Evolutionary conservation across 805 yeast species (phyloP).

Genomic region (Candida adriatica): DNA sequence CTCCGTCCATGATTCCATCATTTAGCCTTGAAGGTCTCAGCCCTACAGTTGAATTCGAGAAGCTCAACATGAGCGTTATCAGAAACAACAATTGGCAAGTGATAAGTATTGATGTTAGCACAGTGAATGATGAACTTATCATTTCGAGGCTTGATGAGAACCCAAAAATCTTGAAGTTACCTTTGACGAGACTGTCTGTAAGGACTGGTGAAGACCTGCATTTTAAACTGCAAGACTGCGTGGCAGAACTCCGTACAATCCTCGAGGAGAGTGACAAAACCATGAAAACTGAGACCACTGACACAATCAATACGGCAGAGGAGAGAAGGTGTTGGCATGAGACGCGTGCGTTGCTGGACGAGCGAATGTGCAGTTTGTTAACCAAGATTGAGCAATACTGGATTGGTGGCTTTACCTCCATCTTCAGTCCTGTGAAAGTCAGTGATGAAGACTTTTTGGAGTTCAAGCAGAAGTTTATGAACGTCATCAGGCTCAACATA

Average conservation of each 20-base stretch:
- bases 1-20: slow-evolving; percentile 12
- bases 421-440: slow-evolving; percentile 38
- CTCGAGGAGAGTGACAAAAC: slow-evolving; percentile 56
- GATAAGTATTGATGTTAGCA: slow-evolving; percentile 54
- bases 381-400: slow-evolving; percentile 52
- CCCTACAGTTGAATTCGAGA: slow-evolving; percentile 6
- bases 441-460: slow-evolving; percentile 21
- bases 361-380: slow-evolving; percentile 46
- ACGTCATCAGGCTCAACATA: slow-evolving; percentile 35
- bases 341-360: slow-evolving; percentile 54
- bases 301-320: slow-evolving; percentile 44
- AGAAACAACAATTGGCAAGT: slow-evolving; percentile 49
- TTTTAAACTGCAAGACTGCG: slow-evolving; percentile 39
- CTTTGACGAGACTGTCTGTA: slow-evolving; percentile 44
- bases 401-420: slow-evolving; percentile 71
- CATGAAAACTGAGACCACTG: slow-evolving; percentile 47
- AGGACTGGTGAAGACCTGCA: slow-evolving; percentile 37
- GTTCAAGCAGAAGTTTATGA: slow-evolving; percentile 33
- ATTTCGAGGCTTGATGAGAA: slow-evolving; percentile 36
- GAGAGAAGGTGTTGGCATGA: slow-evolving; percentile 78
- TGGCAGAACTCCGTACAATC: slow-evolving; percentile 40
- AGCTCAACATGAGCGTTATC: slow-evolving; percentile 7
- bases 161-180: slow-evolving; percentile 51
- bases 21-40: slow-evolving; percentile 9
- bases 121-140: slow-evolving; percentile 49